Evolutionary conservation across 2,329 filamentous ascomycete species (phyloP).

Genomic region (Alternaria sp.): DNA sequence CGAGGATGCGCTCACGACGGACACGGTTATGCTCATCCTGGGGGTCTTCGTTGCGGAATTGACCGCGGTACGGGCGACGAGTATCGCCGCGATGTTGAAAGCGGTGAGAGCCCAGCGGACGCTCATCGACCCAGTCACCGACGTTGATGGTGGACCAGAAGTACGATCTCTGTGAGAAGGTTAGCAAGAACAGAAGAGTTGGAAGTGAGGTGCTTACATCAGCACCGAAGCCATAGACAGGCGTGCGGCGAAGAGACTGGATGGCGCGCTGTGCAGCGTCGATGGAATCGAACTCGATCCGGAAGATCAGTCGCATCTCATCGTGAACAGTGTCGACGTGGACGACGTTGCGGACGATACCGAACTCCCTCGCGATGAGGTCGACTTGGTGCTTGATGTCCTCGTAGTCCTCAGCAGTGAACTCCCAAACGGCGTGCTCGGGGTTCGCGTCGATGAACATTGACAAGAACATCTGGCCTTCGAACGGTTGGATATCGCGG

Average conservation of each 20-base stretch:
- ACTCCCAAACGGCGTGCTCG: conserved; percentile 13
- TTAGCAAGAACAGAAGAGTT: conserved; percentile 17
- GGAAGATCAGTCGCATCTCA: conserved; percentile 29
- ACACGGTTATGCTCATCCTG: conserved; percentile 49
- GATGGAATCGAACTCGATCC: conserved; percentile 41
- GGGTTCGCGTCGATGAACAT: conserved; percentile 26
- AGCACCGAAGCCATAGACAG: conserved; percentile 16
- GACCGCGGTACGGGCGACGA: background rate
- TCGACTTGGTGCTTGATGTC: conserved; percentile 19
- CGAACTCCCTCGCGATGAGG: conserved; percentile 22
- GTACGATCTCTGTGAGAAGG: conserved; percentile 26
- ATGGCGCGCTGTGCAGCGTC: conserved; percentile 36
- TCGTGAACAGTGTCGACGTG: conserved; percentile 24
- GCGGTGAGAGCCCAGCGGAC: conserved; percentile 23
- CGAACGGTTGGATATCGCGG: conserved; percentile 32
- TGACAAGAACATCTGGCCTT: conserved; percentile 39
- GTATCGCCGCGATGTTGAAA: conserved; percentile 27
- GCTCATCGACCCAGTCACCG: conserved; percentile 27
- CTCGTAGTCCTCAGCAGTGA: conserved; percentile 22
- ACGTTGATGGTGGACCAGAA: conserved; percentile 24
- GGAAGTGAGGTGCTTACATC: conserved; percentile 18
- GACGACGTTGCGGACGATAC: conserved; percentile 22
- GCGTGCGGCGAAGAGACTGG: conserved; percentile 18
- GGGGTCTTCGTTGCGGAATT: conserved; percentile 17
- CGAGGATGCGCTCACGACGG: conserved; percentile 43